Conservation (phyloP, 495 filamentous ascomycete genomes). For the Aspergillus cavernicola region DNA sequence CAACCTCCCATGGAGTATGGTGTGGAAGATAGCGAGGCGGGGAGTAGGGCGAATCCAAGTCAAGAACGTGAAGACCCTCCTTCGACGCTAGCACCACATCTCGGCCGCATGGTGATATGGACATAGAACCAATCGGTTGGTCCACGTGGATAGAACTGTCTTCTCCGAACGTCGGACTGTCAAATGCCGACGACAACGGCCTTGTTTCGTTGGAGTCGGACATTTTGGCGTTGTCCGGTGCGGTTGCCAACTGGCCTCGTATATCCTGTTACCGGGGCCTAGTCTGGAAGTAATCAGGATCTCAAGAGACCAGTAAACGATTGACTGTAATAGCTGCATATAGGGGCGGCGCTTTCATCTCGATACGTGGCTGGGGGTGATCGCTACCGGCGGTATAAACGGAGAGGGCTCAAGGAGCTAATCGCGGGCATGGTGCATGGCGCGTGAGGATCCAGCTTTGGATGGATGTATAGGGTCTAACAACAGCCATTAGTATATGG, state of each 20-base stretch:
- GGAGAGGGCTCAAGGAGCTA: not conserved
- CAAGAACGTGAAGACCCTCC: constrained; percentile 86
- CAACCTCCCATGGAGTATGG: constrained; percentile 88
- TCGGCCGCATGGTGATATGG: constrained; percentile 88
- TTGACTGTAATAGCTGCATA: constrained; percentile 3
- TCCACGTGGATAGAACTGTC: constrained; percentile 82
- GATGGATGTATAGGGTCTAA: not conserved
- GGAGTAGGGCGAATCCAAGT: constrained; percentile 87
- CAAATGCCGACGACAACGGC: constrained; percentile 62
- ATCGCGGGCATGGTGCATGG: constrained; percentile 17
- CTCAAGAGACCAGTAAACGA: constrained; percentile 13
- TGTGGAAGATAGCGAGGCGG: constrained; percentile 83
- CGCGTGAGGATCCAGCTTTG: not conserved
- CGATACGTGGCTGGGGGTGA: not conserved
- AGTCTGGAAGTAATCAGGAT: constrained; percentile 3
- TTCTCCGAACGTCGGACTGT: constrained; percentile 82
- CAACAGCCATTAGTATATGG: not conserved
- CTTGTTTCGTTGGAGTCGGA: constrained; percentile 37
- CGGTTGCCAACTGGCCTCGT: constrained; percentile 16
- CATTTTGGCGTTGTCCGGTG: constrained; percentile 29
- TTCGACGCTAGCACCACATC: constrained; percentile 89
- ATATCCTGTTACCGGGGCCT: not conserved
- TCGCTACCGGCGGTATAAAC: constrained; percentile 8
- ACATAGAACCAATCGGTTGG: constrained; percentile 68
- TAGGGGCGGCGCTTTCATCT: constrained; percentile 15